Percentiles rank a stretch among this genome's conserved stretches.
These are phyloP conservation scores for Mycena amicta DNA, from an alignment of 768 basidiomycete species.

Conservation along the genomic window DNA sequence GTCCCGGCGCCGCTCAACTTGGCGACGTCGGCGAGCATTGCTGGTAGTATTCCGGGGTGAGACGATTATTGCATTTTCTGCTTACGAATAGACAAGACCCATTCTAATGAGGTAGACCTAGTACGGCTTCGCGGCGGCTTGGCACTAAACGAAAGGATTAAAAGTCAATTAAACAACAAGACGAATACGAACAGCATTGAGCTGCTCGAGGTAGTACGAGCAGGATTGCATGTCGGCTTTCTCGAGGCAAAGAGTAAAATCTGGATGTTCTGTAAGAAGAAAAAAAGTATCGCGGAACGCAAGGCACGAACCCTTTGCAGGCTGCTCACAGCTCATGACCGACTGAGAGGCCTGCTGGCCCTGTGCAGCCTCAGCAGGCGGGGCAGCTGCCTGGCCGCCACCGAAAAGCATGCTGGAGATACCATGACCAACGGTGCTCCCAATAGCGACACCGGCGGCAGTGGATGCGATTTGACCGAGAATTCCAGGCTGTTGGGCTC, in stretches of 20 bases:
- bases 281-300: background rate
- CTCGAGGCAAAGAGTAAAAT: slow-evolving; percentile 86
- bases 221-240: slow-evolving; percentile 79
- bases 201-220: slow-evolving; percentile 84
- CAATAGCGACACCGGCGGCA: slow-evolving; percentile 87
- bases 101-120: slow-evolving; percentile 22
- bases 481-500: slow-evolving; percentile 67
- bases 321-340: slow-evolving; percentile 66
- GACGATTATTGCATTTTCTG: background rate
- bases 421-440: slow-evolving; percentile 89
- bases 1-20: no score
- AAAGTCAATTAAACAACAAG: slow-evolving; percentile 9
- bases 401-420: slow-evolving; percentile 90
- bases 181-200: slow-evolving; percentile 71
- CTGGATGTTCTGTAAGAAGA: slow-evolving; percentile 37
- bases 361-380: slow-evolving; percentile 53
- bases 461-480: slow-evolving; percentile 86
- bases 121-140: slow-evolving; percentile 70
- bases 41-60: no score
- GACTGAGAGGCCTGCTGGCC: slow-evolving; percentile 42
- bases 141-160: slow-evolving; percentile 52
- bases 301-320: slow-evolving; percentile 69
- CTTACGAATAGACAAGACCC: background rate
- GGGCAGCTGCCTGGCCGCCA: slow-evolving; percentile 54
- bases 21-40: no score